Evolutionary conservation across 306 rosid species (phyloP).

Genomic region (Glycine latifolia): DNA sequence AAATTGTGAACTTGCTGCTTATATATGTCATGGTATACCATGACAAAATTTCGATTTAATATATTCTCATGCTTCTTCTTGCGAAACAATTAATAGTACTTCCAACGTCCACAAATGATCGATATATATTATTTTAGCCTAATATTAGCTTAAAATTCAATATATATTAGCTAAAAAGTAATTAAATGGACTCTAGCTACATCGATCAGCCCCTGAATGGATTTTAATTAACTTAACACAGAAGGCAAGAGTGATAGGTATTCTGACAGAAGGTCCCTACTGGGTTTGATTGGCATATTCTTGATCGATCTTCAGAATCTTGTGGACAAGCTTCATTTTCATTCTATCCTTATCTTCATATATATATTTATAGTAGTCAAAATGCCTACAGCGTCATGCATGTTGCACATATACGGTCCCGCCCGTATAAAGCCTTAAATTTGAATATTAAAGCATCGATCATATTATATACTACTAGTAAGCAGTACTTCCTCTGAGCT

Average conservation of each 20-base stretch:
- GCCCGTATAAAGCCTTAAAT: neutral
- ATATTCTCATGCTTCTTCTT: too few relatives aligned
- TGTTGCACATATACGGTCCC: neutral
- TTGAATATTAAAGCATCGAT: neutral
- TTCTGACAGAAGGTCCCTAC: slow-evolving; percentile 6
- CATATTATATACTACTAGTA: neutral
- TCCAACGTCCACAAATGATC: too few relatives aligned
- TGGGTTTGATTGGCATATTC: slow-evolving; percentile 22
- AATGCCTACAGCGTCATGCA: neutral
- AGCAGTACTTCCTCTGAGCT: too few relatives aligned
- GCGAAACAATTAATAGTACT: too few relatives aligned
- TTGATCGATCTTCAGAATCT: slow-evolving; percentile 28
- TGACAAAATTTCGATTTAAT: too few relatives aligned
- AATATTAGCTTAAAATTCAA: too few relatives aligned
- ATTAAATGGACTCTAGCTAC: slow-evolving; percentile 1
- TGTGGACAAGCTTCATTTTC: slow-evolving; percentile 57
- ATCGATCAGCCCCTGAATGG: neutral
- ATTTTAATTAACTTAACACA: neutral
- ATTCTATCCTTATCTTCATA: slow-evolving; percentile 51
- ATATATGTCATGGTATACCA: too few relatives aligned
- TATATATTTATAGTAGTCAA: neutral
- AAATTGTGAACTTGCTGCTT: too few relatives aligned
- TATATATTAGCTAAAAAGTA: neutral
- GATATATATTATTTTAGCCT: too few relatives aligned
- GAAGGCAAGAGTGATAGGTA: slow-evolving; percentile 7